Base-by-base conservation (phyloP, 169 alveolate species). In the Babesia bigemina region DNA sequence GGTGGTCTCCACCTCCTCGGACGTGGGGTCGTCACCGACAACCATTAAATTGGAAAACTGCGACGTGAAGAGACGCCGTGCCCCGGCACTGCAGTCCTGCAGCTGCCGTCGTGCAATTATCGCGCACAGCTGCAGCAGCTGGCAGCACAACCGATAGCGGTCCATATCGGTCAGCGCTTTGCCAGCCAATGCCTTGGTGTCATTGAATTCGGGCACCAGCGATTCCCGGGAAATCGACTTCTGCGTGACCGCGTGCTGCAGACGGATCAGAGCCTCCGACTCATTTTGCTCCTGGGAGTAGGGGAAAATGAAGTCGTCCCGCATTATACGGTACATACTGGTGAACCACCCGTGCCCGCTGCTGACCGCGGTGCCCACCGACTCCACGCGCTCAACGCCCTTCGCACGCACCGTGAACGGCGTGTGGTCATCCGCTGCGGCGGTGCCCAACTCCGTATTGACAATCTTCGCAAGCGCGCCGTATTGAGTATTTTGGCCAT, bases 41-140 rank as follows among this genome's bases (percentile, higher is more conserved):
- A 39, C 44, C 44, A 22, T 14, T 33, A 66, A 10, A 19, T 13
- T 19, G 0, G 28, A 29, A 24, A 50, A 66, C 26, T 39, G 2
- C 2, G 48, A 33, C 19, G 42, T 3, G 33, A 66, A 66, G 11
- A 24, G 61, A 19, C 28, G 75, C 48, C 47, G 47, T 2, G 56
- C 75, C 24, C 16, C 62, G 55, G 63, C 47, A 26, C 75, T 66
- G 63, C 59, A 26, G n/a, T 9, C 12, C 29, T 66, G 10, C 49
- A 66, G 26, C 75, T 66, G 75, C 28, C 50, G 21, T 63, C 48
- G 44, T 9, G 75, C 75, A 29, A 66, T 13, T 0, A 66, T 39
- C 28, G 28, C 4, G 42, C 75, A 66, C 39, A 66, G 1, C 12
- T 66, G 21, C 47, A 66, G 9, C 14, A 66, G 47, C 16, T 53